These are phyloP conservation scores for Davidsoniella eucalypti DNA, from an alignment of 2,329 filamentous ascomycete genomes.

Conservation along the genomic window DNA sequence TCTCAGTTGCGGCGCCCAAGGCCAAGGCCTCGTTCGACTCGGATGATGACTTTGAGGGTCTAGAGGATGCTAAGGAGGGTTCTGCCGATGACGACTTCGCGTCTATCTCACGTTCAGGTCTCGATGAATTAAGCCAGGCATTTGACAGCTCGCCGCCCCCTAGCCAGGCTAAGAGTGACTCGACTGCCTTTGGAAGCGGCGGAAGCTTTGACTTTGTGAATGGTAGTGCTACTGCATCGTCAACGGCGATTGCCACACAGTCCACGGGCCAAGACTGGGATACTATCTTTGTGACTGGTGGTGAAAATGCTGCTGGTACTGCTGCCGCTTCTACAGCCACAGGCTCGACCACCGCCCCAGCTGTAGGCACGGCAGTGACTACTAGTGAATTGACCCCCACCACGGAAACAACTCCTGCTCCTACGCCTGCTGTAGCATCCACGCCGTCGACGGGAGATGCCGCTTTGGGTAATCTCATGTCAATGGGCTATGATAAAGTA, in stretches of 20 bases:
- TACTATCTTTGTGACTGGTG: slow-evolving; percentile 57
- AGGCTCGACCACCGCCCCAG: slow-evolving; percentile 16
- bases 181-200: slow-evolving; percentile 34
- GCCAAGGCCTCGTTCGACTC: slow-evolving; percentile 50
- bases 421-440: slow-evolving; percentile 16
- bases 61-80: slow-evolving; percentile 72
- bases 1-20: slow-evolving; percentile 20
- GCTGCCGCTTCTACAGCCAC: slow-evolving; percentile 15
- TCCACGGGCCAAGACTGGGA: slow-evolving; percentile 71
- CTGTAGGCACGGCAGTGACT: slow-evolving; percentile 12
- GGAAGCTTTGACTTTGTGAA: slow-evolving; percentile 44
- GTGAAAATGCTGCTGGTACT: slow-evolving; percentile 35
- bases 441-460: slow-evolving; percentile 59
- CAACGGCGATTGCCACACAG: slow-evolving; percentile 14
- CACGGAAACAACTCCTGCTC: slow-evolving; percentile 15
- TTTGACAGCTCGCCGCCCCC: slow-evolving; percentile 55
- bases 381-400: slow-evolving; percentile 7
- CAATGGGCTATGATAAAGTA: slow-evolving; percentile 69
- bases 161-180: slow-evolving; percentile 37
- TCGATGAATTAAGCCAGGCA: slow-evolving; percentile 66
- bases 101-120: slow-evolving; percentile 50
- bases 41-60: slow-evolving; percentile 63
- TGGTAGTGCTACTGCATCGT: slow-evolving; percentile 16
- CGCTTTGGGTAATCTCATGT: slow-evolving; percentile 73
- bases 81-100: slow-evolving; percentile 66